Evolutionary conservation across 208 protist genomes (phyloP), one percentile per base, ranked within the genome.

Genomic region (Crithidia acanthocephali): DNA sequence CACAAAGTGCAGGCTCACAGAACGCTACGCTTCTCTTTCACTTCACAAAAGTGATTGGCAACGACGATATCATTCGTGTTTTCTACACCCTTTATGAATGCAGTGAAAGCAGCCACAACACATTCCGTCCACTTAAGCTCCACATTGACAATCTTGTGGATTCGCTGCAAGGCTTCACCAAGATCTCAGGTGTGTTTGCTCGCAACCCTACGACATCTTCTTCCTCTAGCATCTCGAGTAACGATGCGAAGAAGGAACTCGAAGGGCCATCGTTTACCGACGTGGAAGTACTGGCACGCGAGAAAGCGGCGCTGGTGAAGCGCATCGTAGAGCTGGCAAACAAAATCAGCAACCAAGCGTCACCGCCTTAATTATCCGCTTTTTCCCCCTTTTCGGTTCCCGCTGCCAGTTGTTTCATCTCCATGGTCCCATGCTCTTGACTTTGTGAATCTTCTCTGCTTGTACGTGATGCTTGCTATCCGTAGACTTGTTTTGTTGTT

Each of bases 61-160:
- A 16, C 40, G 37, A 55, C n/a, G 25, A 16, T 7, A 76, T 50
- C 28, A 8, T n/a, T 1, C 63, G 71, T 30, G 63, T 65, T 30
- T n/a, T 70, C 35, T 76, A 70, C 33, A 66, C 53, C 6, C 8
- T 76, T 42, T 70, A 70, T 37, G 63, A 70, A 22, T 28, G 27
- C 5, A 18, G 11, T 2, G 20, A 11, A 11, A 47, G 25, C 13
- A 48, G 47, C 8, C 0, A 0, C 10, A 42, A 51, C 0, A 16
- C 44, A 10, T 18, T 52, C 11, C 22, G 48, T 0, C 51, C 70
- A 1, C 56, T 90, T 30, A 78, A 79, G 16, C 47, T 91, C n/a
- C 79, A 75, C 22, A 48, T 90, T 44, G 81, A 91, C 61, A 94
- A 91, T 58, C 63, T 91, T 20, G 77, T 90, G 20, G 81, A 88